Evolutionary conservation across 805 yeast genomes (phyloP), one percentile per base, ranked within the genome.

Genomic region (Pichia manshurica): DNA sequence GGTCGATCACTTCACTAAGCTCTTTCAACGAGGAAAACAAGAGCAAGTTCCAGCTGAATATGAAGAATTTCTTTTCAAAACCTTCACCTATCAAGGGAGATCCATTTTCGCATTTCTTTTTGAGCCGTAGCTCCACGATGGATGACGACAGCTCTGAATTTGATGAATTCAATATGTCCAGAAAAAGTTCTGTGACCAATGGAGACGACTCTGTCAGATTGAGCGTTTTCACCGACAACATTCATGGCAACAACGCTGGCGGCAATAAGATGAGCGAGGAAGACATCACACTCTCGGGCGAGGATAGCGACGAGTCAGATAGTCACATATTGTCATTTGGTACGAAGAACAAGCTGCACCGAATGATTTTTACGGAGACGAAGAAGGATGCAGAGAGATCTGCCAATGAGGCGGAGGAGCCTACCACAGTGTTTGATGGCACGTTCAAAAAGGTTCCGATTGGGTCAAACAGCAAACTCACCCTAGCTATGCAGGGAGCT

Each of bases 21-120:
- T 54, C 56, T 13, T 53, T 55, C 25, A 55, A 55, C 34, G 56
- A 55, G 20, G 50, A 53, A 25, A 48, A 49, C 33, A 43, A 55
- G 10, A 48, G 41, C 7, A 49, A 52, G 33, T 51, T 53, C 35
- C 47, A 52, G 33, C 42, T 50, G 41, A 50, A 54, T 42, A 38
- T 44, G 34, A 48, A 42, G 16, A 46, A 53, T 23, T 53, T 53
- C 33, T 48, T 39, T 37, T 47, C 54, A 0, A 53, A 45, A 9
- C 34, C 41, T 5, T 25, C 34, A 16, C 49, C 46, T 6, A 47
- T 50, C 25, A 29, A 19, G 15, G 36, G 34, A 21, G 50, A 51
- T 32, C 53, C 53, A 12, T 52, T 42, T 37, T 52, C 55, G n/a
- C 53, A 53, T 45, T 52, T 53, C 29, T 53, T 49, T 17, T 42